phyloP scores from a whole-genome alignment of 2,329 filamentous ascomycete species.

The Xylaria sp. region DNA sequence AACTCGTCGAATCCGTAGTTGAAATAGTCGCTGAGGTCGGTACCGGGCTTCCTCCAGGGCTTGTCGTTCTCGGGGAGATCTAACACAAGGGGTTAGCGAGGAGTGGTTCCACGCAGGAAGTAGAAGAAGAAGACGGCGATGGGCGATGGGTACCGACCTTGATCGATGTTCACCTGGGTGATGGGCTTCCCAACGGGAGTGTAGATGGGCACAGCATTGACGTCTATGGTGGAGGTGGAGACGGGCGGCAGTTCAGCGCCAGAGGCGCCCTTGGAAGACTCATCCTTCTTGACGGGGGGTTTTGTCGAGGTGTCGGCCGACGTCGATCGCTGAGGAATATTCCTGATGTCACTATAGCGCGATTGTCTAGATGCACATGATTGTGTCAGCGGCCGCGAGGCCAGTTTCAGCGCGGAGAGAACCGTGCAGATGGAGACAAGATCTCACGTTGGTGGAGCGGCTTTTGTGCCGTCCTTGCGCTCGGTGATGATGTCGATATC shows the following conservation, averaged over 20 bases:
- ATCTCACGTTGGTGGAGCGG: conserved; percentile 68
- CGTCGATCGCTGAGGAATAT: conserved; percentile 70
- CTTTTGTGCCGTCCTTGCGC: conserved; percentile 71
- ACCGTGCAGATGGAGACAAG: background rate
- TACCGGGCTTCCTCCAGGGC: conserved; percentile 93
- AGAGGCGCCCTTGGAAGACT: conserved; percentile 49
- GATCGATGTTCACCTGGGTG: conserved; percentile 78
- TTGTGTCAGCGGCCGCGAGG: background rate
- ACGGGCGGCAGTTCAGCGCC: conserved; percentile 64
- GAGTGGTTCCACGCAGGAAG: background rate
- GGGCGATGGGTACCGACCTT: conserved; percentile 57
- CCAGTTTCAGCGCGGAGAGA: background rate
- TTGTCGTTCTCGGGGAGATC: conserved; percentile 85
- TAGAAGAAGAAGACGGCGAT: background rate
- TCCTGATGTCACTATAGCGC: conserved; percentile 72
- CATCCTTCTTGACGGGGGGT: conserved; percentile 60
- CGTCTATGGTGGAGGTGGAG: conserved; percentile 84
- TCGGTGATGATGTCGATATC: conserved; percentile 77
- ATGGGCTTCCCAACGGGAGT: conserved; percentile 83
- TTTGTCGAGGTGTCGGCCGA: conserved; percentile 63
- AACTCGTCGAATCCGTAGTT: conserved; percentile 99
- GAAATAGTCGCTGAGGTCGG: conserved; percentile 96
- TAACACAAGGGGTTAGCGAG: conserved; percentile 40
- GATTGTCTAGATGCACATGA: conserved; percentile 60
- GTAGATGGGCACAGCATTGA: conserved; percentile 84